These are phyloP conservation scores for Haplosporangium sp. DNA, from an alignment of 371 early-diverging fungal genomes.

Conservation along the genomic window DNA sequence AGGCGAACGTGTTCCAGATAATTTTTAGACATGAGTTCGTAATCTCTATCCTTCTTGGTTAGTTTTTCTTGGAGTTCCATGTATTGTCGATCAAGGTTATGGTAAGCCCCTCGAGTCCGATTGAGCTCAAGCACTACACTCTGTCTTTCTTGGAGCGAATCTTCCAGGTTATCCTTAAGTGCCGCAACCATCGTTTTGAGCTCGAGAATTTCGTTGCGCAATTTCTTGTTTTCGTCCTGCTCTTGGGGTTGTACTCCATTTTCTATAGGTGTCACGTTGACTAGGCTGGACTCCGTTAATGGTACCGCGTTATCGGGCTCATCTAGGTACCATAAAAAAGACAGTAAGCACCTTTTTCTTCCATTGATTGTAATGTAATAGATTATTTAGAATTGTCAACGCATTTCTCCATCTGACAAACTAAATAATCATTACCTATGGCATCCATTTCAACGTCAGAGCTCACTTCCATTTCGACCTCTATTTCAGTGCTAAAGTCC, in stretches of 20 bases:
- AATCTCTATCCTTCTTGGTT: constrained; percentile 55
- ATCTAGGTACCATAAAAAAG: background rate
- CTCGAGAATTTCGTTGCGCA: constrained; percentile 16
- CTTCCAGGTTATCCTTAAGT: constrained; percentile 17
- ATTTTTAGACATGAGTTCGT: constrained; percentile 57
- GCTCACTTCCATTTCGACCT: background rate
- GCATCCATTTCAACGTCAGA: constrained; percentile 5
- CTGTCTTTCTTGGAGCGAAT: constrained; percentile 23
- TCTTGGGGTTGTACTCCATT: constrained; percentile 10
- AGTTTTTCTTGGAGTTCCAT: constrained; percentile 48
- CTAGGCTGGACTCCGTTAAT: background rate
- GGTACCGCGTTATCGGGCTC: background rate
- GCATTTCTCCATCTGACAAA: background rate
- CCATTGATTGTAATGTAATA: constrained; percentile 2
- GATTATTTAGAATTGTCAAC: background rate
- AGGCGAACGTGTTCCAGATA: constrained; percentile 69
- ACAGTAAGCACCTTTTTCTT: background rate
- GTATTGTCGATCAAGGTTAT: constrained; percentile 42
- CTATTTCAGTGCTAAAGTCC: background rate
- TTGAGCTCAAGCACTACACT: constrained; percentile 26
- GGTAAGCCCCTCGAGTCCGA: constrained; percentile 43
- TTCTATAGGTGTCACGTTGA: background rate
- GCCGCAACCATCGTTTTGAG: constrained; percentile 5
- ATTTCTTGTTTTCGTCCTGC: constrained; percentile 6
- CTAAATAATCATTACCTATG: background rate